A percentile compares a stretch with the other conserved stretches of the same genome.
These are phyloP conservation scores for Candida golubevii DNA, from an alignment of 805 yeast genomes.

Conservation along the genomic window DNA sequence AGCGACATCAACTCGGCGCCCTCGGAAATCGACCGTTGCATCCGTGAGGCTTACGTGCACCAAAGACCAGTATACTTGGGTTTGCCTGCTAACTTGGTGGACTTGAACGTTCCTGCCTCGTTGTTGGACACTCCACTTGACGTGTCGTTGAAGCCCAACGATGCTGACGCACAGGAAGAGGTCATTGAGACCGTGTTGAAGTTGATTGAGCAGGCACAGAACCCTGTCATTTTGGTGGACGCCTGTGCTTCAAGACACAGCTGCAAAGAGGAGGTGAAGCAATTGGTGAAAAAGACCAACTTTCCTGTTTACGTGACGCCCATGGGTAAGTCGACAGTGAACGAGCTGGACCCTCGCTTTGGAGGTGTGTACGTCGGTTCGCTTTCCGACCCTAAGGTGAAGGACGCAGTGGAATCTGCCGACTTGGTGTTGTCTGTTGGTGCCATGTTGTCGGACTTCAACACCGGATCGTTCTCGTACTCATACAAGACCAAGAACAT, in stretches of 20 bases:
- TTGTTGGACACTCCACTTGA: slow-evolving; percentile 63
- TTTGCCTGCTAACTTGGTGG: slow-evolving; percentile 77
- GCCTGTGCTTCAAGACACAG: slow-evolving; percentile 83
- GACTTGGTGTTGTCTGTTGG: slow-evolving; percentile 79
- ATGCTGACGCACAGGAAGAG: slow-evolving; percentile 58
- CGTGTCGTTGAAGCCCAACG: slow-evolving; percentile 53
- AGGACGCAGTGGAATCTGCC: slow-evolving; percentile 65
- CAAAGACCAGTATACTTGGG: slow-evolving; percentile 84
- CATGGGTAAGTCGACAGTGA: slow-evolving; percentile 81
- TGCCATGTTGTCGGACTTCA: slow-evolving; percentile 81
- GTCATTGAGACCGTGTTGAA: slow-evolving; percentile 48
- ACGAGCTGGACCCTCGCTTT: slow-evolving; percentile 53
- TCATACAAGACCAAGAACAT: slow-evolving; percentile 70
- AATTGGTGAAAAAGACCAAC: slow-evolving; percentile 61
- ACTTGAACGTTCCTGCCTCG: slow-evolving; percentile 53
- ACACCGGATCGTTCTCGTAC: slow-evolving; percentile 84
- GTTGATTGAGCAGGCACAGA: slow-evolving; percentile 53
- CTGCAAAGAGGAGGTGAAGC: slow-evolving; percentile 57
- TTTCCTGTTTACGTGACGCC: slow-evolving; percentile 86
- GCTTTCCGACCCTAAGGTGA: slow-evolving; percentile 68
- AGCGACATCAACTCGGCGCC: slow-evolving; percentile 65
- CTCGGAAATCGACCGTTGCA: slow-evolving; percentile 65
- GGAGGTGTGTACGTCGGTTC: slow-evolving; percentile 87
- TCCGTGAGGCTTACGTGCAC: slow-evolving; percentile 62
- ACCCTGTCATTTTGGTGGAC: slow-evolving; percentile 77